Base-by-base conservation (phyloP, 768 basidiomycete genomes). In the Lactarius psammicola region DNA sequence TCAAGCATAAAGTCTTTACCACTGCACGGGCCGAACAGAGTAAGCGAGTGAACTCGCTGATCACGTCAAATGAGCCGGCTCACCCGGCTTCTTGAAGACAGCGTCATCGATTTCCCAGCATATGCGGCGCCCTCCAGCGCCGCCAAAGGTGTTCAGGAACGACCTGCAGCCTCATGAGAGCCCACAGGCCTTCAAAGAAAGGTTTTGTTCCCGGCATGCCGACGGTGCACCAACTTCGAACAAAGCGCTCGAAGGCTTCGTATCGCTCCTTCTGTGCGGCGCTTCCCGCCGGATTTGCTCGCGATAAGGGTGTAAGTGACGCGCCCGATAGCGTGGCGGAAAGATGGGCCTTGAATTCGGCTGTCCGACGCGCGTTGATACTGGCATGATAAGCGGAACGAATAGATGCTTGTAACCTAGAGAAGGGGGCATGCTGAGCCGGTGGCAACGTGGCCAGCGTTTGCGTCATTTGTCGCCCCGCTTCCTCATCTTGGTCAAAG, bases 1-100 rank as follows among this genome's bases (percentile, higher is more conserved):
- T 95, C 94, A 59, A 91, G 80, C 93, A 95, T 95, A 75, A 96
- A 96, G 71, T 94, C 91, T 76, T 92, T 91, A 65, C 94, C 94
- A 73, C 94, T 95, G 76, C 63, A 68, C 60, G 69, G 71, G 63
- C 60, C 72, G 62, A 68, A 46, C 57, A 40, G 57, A 65, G 65
- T 58, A 65, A 63, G 49, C 65, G 66, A 73, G 42, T 69, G 70
- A 53, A 38, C 65, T 54, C 62, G 62, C 63, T 55, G 63, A 68
- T 42, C 28, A 28, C 34, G 60, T 54, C 53, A 64, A 73, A 57
- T 64, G 23, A 65, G 59, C 44, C 36, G 36, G 85, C 94, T 81
- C 81, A 94, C 94, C 91, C 94, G 69, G 93, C 85, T 77, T 96
- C 73, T 94, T 89, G 78, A 95, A 93, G 18, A 95, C 92, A 23